A percentile compares a stretch with the other conserved stretches of the same genome.
Conservation (phyloP, 2,329 filamentous ascomycete species). For the Huntiella moniliformis region DNA sequence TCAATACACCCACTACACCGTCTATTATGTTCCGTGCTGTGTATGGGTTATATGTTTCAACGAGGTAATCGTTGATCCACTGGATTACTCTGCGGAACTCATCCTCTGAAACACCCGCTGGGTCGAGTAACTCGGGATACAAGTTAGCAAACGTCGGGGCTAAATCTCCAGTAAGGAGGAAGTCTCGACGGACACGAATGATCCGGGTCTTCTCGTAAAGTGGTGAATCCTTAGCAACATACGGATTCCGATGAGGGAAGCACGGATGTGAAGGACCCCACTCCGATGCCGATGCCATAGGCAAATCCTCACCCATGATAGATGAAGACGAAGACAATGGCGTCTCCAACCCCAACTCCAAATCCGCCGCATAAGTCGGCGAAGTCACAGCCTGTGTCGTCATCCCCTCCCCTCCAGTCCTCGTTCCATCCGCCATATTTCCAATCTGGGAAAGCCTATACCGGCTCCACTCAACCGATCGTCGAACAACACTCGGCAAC, state of each 20-base stretch:
- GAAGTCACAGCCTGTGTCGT: no score
- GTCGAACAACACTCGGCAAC: constrained; percentile 28
- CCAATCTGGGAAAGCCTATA: constrained; percentile 21
- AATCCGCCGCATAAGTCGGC: no score
- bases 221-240: constrained; percentile 60
- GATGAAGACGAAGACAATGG: constrained; percentile 37
- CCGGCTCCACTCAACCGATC: constrained; percentile 14
- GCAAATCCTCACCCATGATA: constrained; percentile 45
- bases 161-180: constrained; percentile 73
- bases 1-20: constrained; percentile 57
- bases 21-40: constrained; percentile 62
- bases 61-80: constrained; percentile 59
- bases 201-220: constrained; percentile 67
- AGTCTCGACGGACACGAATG: constrained; percentile 80
- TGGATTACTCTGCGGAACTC: constrained; percentile 73
- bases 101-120: constrained; percentile 59
- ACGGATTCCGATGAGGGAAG: constrained; percentile 81
- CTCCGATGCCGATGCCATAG: constrained; percentile 50
- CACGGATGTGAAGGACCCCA: constrained; percentile 94
- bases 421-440: no score
- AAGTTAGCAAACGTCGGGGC: constrained; percentile 88
- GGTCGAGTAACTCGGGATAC: constrained; percentile 89
- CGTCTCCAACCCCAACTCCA: constrained; percentile 16
- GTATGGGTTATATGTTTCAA: constrained; percentile 65
- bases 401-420: no score